phyloP scores from a whole-genome alignment of 805 yeast genomes.

The Kodamaea leandrae region DNA sequence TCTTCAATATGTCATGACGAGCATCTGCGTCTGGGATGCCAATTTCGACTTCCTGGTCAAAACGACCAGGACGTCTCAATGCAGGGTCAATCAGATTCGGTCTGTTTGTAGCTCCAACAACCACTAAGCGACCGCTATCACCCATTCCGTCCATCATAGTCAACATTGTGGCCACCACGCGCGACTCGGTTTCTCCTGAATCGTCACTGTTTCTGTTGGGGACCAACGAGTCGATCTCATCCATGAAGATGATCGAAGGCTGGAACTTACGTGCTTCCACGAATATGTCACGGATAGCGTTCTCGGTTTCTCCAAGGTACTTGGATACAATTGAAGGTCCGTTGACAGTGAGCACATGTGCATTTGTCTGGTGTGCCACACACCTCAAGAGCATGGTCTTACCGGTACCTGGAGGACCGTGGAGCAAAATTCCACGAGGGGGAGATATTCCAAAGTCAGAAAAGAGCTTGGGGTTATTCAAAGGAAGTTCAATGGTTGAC shows the following conservation, averaged over 20 bases:
- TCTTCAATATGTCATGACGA: conserved; percentile 65
- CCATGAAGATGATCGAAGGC: conserved; percentile 85
- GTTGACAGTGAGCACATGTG: conserved; percentile 81
- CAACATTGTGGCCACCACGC: conserved; percentile 85
- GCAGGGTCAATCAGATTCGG: conserved; percentile 71
- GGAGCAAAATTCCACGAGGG: conserved; percentile 87
- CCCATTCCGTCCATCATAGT: conserved; percentile 81
- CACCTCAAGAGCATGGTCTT: conserved; percentile 85
- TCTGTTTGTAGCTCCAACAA: conserved; percentile 72
- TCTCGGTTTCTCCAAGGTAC: conserved; percentile 92
- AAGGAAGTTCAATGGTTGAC: conserved; percentile 74
- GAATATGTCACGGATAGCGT: conserved; percentile 75
- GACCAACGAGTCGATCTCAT: conserved; percentile 89
- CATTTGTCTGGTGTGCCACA: conserved; percentile 72
- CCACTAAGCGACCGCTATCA: conserved; percentile 60
- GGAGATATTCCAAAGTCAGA: conserved; percentile 86
- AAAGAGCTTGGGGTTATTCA: conserved; percentile 73
- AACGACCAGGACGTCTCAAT: conserved; percentile 80
- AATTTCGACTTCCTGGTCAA: conserved; percentile 85
- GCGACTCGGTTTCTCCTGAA: conserved; percentile 82
- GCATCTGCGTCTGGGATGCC: conserved; percentile 89
- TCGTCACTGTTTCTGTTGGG: conserved; percentile 85
- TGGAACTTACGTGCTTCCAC: conserved; percentile 82
- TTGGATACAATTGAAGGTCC: conserved; percentile 93
- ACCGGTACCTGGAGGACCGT: conserved; percentile 98